Conservation (phyloP, 148 eudicot species). For the Rhododendron griersonianum region DNA sequence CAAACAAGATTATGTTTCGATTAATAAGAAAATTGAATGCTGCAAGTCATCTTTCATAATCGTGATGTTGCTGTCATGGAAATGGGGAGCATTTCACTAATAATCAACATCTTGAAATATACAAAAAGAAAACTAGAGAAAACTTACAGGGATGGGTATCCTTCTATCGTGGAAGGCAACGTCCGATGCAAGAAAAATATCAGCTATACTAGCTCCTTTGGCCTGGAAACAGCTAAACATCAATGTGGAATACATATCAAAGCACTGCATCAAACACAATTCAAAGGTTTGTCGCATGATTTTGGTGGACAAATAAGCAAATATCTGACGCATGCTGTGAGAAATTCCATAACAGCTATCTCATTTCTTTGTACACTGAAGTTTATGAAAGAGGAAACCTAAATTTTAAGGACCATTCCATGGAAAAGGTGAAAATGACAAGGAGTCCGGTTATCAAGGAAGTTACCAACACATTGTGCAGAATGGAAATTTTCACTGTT, state of each 20-base stretch:
- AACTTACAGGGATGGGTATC: constrained; percentile 91
- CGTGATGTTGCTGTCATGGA: background rate
- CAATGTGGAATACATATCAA: constrained; percentile 5
- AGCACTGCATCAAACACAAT: background rate
- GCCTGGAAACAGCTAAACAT: constrained; percentile 42
- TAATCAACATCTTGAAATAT: background rate
- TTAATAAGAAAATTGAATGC: background rate
- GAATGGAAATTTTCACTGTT: background rate
- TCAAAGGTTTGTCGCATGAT: background rate
- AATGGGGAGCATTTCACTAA: background rate
- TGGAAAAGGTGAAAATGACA: background rate
- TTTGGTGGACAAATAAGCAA: background rate
- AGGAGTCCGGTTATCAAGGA: background rate
- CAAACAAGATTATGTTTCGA: background rate
- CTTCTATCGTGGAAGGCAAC: constrained; percentile 93
- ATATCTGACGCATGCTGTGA: background rate
- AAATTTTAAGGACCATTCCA: background rate
- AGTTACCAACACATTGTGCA: background rate
- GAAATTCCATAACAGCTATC: background rate
- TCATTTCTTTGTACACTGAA: background rate
- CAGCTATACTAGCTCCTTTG: constrained; percentile 85
- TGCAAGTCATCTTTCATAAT: background rate
- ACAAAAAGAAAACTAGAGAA: background rate
- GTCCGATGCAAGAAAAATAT: constrained; percentile 77
- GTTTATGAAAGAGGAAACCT: background rate